These are phyloP conservation scores for Physcia stellaris DNA, from an alignment of 495 filamentous ascomycete species.

Conservation along the genomic window DNA sequence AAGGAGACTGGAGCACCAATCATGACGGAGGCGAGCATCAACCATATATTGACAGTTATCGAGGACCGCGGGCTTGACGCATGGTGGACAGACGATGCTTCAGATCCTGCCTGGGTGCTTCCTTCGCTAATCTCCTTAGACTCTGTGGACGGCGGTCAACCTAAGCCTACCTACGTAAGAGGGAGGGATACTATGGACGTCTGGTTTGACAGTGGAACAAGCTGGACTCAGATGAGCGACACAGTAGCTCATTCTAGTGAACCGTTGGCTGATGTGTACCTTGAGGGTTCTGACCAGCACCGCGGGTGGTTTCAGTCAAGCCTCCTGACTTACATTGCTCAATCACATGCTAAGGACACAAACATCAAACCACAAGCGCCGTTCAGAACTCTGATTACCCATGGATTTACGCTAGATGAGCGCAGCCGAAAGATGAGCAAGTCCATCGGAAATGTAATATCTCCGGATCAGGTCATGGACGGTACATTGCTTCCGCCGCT, in stretches of 20 bases:
- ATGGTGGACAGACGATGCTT: constrained; percentile 77
- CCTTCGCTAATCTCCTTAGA: constrained; percentile 37
- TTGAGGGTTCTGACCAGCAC: constrained; percentile 92
- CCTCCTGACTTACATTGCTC: constrained; percentile 70
- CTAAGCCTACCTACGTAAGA: constrained; percentile 39
- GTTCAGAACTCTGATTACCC: constrained; percentile 77
- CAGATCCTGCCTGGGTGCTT: constrained; percentile 64
- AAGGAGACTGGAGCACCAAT: constrained; percentile 50
- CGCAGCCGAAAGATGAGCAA: constrained; percentile 97
- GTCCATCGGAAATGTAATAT: constrained; percentile 80
- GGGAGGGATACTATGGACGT: constrained; percentile 99
- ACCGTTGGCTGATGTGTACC: constrained; percentile 61
- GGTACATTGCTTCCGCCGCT: constrained; percentile 54
- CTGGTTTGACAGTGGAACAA: constrained; percentile 97
- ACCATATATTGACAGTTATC: constrained; percentile 72
- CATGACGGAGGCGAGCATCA: constrained; percentile 63
- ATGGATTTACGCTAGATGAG: constrained; percentile 86
- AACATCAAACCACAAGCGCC: constrained; percentile 35
- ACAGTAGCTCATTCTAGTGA: constrained; percentile 22
- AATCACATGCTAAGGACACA: constrained; percentile 30
- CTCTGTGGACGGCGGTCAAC: constrained; percentile 20
- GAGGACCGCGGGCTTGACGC: constrained; percentile 66
- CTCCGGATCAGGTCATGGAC: constrained; percentile 70
- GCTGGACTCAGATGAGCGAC: constrained; percentile 62
- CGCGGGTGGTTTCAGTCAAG: constrained; percentile 99